These are phyloP conservation scores for Pittosporum tobira DNA, from an alignment of 129 eudicot genomes.

Conservation along the genomic window DNA sequence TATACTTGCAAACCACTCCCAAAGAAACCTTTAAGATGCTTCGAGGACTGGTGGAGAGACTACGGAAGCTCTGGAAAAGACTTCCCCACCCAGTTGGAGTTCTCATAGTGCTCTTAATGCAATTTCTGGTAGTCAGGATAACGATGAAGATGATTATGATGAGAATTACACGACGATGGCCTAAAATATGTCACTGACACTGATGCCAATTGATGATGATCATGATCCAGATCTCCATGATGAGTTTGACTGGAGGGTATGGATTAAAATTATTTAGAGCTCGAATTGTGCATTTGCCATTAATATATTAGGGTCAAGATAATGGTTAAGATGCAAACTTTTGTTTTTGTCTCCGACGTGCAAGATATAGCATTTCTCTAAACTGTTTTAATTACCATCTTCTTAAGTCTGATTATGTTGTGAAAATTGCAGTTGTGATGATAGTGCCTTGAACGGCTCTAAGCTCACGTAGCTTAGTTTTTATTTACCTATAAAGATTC, in stretches of 20 bases:
- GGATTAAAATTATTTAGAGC: not conserved
- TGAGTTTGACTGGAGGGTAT: conserved; percentile 9
- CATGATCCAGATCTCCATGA: no score
- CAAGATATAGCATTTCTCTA: no score
- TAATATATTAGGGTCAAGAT: no score
- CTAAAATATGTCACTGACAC: conserved; percentile 6
- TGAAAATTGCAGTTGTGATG: no score
- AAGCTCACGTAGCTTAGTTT: no score
- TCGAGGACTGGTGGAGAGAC: conserved; percentile 65
- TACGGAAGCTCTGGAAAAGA: conserved; percentile 86
- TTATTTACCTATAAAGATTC: no score
- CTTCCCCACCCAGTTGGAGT: conserved; percentile 96
- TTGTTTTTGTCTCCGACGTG: no score
- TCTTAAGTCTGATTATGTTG: no score
- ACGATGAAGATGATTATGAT: conserved; percentile 14
- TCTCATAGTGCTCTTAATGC: conserved; percentile 34
- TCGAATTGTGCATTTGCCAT: no score
- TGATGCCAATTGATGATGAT: conserved; percentile 24
- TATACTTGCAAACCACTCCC: conserved; percentile 97
- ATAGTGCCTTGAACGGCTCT: no score
- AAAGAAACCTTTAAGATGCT: conserved; percentile 79
- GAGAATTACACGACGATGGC: conserved; percentile 2
- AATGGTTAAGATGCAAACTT: no score
- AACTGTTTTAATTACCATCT: no score
- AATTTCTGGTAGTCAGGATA: conserved; percentile 20